phyloP scores from a whole-genome alignment of 805 yeast species.

The Starmerella gropengiesseri region DNA sequence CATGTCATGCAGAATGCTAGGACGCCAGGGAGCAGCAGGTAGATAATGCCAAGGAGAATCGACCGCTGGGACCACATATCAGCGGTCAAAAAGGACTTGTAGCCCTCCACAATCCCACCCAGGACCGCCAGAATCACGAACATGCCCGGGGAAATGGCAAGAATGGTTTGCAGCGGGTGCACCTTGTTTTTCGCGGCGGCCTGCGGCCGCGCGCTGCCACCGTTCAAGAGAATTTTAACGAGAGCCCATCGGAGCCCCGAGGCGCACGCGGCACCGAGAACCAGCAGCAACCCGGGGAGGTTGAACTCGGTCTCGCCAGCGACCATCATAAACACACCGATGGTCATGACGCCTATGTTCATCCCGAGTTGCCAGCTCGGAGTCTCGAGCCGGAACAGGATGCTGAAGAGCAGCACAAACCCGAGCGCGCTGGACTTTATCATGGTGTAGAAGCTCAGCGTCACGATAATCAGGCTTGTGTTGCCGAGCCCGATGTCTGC shows the following conservation, averaged over 20 bases:
- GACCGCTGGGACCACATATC: slow-evolving; percentile 61
- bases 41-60: slow-evolving; percentile 39
- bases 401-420: slow-evolving; percentile 82
- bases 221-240: slow-evolving; percentile 68
- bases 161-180: slow-evolving; percentile 72
- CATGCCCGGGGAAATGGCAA: slow-evolving; percentile 80
- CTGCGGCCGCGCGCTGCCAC: slow-evolving; percentile 28
- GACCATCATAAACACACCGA: slow-evolving; percentile 84
- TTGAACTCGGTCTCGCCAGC: slow-evolving; percentile 32
- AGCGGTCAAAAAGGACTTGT: slow-evolving; percentile 40
- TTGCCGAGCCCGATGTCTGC: slow-evolving; percentile 93
- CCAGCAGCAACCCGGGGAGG: slow-evolving; percentile 57
- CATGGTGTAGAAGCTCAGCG: slow-evolving; percentile 83
- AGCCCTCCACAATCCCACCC: slow-evolving; percentile 64
- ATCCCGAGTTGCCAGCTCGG: slow-evolving; percentile 55
- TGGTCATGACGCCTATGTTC: slow-evolving; percentile 68
- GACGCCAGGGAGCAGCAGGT: slow-evolving; percentile 71
- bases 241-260: slow-evolving; percentile 93
- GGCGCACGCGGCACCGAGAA: slow-evolving; percentile 64
- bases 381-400: slow-evolving; percentile 64
- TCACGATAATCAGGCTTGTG: slow-evolving; percentile 64
- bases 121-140: slow-evolving; percentile 46
- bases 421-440: slow-evolving; percentile 79
- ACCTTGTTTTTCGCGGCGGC: slow-evolving; percentile 16
- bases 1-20: slow-evolving; percentile 84